Conservation (phyloP, 1,139 yeast genomes). For the Yamadazyma oceani region DNA sequence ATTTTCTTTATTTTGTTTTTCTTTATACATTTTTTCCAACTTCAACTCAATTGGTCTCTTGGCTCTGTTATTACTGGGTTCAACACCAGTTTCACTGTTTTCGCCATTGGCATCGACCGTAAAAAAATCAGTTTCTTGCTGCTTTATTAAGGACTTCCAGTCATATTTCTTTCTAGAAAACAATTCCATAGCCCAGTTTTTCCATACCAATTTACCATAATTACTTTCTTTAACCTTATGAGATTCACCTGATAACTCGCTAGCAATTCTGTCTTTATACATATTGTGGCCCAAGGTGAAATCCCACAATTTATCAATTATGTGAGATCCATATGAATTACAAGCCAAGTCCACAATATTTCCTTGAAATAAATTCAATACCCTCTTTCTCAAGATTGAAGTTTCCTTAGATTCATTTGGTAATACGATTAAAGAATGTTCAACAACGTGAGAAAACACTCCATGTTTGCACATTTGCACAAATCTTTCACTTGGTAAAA, state of each 20-base stretch:
- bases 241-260: constrained; percentile 59
- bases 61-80: constrained; percentile 13
- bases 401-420: constrained; percentile 45
- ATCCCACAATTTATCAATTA: constrained; percentile 80
- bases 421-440: constrained; percentile 49
- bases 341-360: constrained; percentile 64
- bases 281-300: constrained; percentile 76
- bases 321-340: constrained; percentile 89
- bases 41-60: constrained; percentile 47
- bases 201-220: constrained; percentile 93
- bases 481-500: constrained; percentile 57
- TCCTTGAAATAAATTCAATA: constrained; percentile 63
- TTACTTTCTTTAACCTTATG: constrained; percentile 76
- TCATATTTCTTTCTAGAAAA: constrained; percentile 73
- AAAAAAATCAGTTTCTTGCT: constrained; percentile 59
- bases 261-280: constrained; percentile 85
- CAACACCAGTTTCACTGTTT: constrained; percentile 10
- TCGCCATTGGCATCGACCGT: constrained; percentile 21
- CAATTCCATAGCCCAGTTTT: constrained; percentile 86
- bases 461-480: constrained; percentile 81
- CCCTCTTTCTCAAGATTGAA: constrained; percentile 61
- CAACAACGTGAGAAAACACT: constrained; percentile 84
- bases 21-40: constrained; percentile 40
- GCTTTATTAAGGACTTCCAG: constrained; percentile 76
- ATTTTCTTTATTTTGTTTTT: constrained; percentile 31